These are phyloP conservation scores for Ilex asprella DNA, from an alignment of 257 asterid species.

Conservation along the genomic window DNA sequence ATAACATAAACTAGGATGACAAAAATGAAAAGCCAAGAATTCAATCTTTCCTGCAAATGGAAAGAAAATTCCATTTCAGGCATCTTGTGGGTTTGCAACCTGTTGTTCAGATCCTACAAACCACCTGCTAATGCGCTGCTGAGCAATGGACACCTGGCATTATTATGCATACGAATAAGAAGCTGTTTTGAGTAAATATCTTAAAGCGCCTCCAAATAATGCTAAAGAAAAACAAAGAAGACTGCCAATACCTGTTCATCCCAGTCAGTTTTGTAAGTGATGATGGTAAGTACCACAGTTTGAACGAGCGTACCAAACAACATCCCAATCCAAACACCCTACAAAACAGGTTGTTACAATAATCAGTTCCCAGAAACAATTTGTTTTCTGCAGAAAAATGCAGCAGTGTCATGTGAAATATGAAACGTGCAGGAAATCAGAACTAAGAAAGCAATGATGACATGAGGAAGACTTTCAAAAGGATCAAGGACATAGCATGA, in stretches of 20 bases:
- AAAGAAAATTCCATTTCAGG: constrained; percentile 4
- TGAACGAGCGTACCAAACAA: constrained; percentile 46
- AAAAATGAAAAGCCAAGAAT: no score
- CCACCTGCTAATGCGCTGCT: constrained; percentile 32
- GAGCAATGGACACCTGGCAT: constrained; percentile 31
- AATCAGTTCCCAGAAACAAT: neutral
- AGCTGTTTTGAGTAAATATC: neutral
- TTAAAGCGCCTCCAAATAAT: neutral
- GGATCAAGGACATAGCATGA: no score
- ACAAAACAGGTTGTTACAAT: neutral
- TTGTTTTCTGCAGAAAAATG: neutral
- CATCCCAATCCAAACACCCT: constrained; percentile 85
- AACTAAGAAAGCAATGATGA: no score
- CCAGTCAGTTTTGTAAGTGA: constrained; percentile 56
- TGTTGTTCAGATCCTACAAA: constrained; percentile 19
- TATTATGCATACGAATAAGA: neutral
- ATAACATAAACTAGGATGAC: no score
- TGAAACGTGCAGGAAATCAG: no score
- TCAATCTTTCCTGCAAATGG: no score
- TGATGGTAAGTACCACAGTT: constrained; percentile 31
- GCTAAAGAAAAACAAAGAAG: neutral
- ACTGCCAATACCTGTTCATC: constrained; percentile 38
- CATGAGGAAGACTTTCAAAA: no score
- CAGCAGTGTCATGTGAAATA: no score
- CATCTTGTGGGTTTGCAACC: constrained; percentile 12